A percentile compares a stretch with the other conserved stretches of the same genome.
These are phyloP conservation scores for Hyphodiscus sp. DNA, from an alignment of 2,329 filamentous ascomycete genomes.

Conservation along the genomic window DNA sequence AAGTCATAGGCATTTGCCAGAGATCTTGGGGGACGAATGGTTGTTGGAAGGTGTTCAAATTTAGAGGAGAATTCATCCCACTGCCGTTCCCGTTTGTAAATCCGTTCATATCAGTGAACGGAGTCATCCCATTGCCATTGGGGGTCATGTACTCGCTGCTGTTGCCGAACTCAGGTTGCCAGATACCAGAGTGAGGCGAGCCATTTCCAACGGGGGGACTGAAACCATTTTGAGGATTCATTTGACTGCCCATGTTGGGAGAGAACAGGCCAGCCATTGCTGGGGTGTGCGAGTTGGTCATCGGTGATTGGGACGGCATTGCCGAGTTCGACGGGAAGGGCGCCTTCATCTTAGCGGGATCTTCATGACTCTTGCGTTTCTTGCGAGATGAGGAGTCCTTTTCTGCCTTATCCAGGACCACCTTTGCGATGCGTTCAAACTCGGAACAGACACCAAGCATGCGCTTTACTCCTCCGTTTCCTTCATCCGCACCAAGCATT, in stretches of 20 bases:
- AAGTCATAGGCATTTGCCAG: constrained; percentile 92
- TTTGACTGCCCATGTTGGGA: constrained; percentile 14
- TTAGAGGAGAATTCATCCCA: constrained; percentile 21
- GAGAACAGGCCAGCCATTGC: constrained; percentile 25
- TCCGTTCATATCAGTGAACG: constrained; percentile 24
- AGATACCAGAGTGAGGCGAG: constrained; percentile 17
- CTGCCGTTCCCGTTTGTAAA: constrained; percentile 24
- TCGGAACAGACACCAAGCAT: constrained; percentile 95
- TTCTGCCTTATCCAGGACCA: constrained; percentile 86
- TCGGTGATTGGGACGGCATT: constrained; percentile 20
- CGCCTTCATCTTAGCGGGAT: constrained; percentile 17
- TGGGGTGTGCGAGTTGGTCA: constrained; percentile 15
- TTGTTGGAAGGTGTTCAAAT: constrained; percentile 58
- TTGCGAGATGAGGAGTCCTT: constrained; percentile 62
- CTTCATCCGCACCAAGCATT: constrained; percentile 81
- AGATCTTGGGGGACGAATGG: constrained; percentile 88
- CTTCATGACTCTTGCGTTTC: constrained; percentile 73
- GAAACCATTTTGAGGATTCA: constrained; percentile 26
- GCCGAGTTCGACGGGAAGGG: constrained; percentile 7
- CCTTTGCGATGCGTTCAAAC: constrained; percentile 87
- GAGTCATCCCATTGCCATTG: constrained; percentile 16
- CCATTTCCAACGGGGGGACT: constrained; percentile 20
- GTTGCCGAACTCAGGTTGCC: constrained; percentile 18
- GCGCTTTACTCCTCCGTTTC: constrained; percentile 83
- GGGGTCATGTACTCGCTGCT: constrained; percentile 23